Conservation (phyloP, 495 filamentous ascomycete genomes). For the Aspergillus mulundensis region DNA sequence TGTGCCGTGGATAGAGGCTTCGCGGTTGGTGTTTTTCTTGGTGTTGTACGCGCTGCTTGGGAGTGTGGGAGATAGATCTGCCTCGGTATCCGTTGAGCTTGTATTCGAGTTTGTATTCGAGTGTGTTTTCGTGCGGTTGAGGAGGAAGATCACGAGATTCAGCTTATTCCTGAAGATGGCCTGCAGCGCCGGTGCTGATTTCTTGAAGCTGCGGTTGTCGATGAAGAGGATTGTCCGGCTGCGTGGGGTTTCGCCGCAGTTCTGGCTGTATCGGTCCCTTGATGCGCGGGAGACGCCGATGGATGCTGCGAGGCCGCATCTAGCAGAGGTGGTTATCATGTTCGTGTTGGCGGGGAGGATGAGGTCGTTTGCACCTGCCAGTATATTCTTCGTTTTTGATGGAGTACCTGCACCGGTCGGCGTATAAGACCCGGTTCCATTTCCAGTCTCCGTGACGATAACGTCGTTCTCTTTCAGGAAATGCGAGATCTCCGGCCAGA, state of each 20-base stretch:
- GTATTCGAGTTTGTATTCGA: no score
- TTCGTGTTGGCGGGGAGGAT: background rate
- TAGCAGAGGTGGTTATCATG: background rate
- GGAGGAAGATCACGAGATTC: constrained; percentile 61
- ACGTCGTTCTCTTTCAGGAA: background rate
- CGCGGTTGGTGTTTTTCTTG: no score
- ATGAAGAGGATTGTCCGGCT: constrained; percentile 58
- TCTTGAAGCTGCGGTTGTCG: constrained; percentile 69
- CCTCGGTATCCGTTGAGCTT: no score
- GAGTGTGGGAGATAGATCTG: no score
- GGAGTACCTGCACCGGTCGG: no score
- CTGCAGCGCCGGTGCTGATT: constrained; percentile 65
- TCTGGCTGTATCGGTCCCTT: background rate
- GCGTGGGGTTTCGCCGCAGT: background rate
- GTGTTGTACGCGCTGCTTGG: no score
- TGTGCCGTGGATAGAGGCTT: no score
- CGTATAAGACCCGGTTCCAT: background rate
- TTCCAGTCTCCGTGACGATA: background rate
- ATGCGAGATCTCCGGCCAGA: background rate
- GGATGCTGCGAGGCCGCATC: background rate
- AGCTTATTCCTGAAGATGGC: constrained; percentile 62
- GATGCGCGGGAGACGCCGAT: background rate
- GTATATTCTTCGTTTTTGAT: no score
- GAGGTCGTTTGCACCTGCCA: background rate
- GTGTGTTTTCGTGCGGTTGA: no score